Evolutionary conservation across 2,329 filamentous ascomycete species (phyloP), one percentile per base, ranked within the genome.

Genomic region (Calonectria multiphialidica): DNA sequence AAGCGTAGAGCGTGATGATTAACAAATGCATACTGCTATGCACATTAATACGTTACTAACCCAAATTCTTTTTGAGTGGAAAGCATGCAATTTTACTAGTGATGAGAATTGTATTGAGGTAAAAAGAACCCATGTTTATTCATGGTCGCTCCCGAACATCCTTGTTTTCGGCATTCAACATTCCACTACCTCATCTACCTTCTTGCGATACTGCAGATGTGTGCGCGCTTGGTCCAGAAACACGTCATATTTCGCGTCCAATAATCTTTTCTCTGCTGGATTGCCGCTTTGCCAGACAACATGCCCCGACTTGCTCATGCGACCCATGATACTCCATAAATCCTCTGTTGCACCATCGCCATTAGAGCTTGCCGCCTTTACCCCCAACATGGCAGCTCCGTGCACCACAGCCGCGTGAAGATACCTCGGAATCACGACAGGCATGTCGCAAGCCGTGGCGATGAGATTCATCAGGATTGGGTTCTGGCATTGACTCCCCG

Each of bases 401-500:
- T 98, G 96, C 28, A 98, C 96, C 8, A 99, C 97, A 8, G 97
- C 97, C 1, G 96, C 96, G 81, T 98, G 94, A 71, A 98, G 95
- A 80, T 99, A 98, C 65, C 93, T 90, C 0, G 97, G 97, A 68
- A 98, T 98, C 42, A 98, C 87, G 23, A 99, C 96, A 1, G 96
- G 96, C 93, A 98, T 96, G 77, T 92, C 89, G 85, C 96, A 98
- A 0, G 93, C 93, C 0, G 95, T 97, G 16, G 96, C 95, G 78
- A 99, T 93, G 18, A 99, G 91, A 70, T 92, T 90, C 93, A 99
- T 98, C 68, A 99, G 88, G 72, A 98, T 91, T 42, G 93, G 91
- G 84, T 99, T 99, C 85, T 98, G 96, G 87, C 97, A 98, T 84
- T 98, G 97, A 13, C 95, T 97, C 72, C 97, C 97, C 6, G 95